Evolutionary conservation across 148 eudicot genomes (phyloP), one percentile per base, ranked within the genome.

Genomic region (Cornus controversa): DNA sequence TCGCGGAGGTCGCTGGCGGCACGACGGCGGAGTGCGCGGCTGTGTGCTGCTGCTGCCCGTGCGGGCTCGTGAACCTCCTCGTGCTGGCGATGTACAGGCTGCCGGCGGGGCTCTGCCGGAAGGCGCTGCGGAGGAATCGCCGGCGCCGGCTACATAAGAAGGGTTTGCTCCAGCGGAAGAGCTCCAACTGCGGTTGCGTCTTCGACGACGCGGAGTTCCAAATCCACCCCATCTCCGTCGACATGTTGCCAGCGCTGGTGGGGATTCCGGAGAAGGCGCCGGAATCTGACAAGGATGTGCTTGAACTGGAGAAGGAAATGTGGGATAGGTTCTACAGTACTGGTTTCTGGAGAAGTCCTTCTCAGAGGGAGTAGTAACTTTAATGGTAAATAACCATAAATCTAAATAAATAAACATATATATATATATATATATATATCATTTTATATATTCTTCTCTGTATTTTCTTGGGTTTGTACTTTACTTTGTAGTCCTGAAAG

Each of bases 301-400:
- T 80, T 22, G 79, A 81, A 58, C 66, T 93, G 40, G 98, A 93
- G 82, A 85, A 83, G 84, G 94, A 90, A n/a, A 90, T 91, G 93
- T 90, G 90, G 91, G 86, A 87, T 0, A 83, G 68, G 82, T 93
- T 93, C 63, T 83, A 86, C 69, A 36, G 85, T 7, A 77, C 89
- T 65, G 98, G 96, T 0, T 91, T 93, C 74, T 91, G 98, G 98
- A 87, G 98, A 77, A 91, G 94, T 73, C 81, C 88, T 8, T 91
- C 96, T 3, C 91, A 87, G 53, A 82, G 85, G 64, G 64, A 60
- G 24, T 8, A 60, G 6, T 22, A 40, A 40, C 3, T 60, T 60
- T 60, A 60, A 60, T 20, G 64, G 64, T 60, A 60, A 60, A 13
- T 1, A 60, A 60, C 64, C 20, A 2, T 50, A 1, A 54, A 54